Base-by-base conservation (phyloP, 306 rosid species). In the Coriaria nepalensis region DNA sequence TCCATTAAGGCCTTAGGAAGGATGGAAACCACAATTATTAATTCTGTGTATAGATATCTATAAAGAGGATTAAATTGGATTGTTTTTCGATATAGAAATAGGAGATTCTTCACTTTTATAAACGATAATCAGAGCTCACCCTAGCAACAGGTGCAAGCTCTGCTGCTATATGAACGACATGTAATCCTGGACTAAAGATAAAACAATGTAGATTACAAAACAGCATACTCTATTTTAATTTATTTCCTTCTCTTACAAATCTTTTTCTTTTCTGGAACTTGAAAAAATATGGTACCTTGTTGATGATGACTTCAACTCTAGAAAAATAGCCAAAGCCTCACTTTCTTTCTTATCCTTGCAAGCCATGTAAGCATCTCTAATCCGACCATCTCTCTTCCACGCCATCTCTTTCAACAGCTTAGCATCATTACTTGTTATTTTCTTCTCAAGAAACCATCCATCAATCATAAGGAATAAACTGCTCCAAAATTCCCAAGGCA, bases 81-180 rank as follows among this genome's bases (percentile, higher is more conserved):
- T 20, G 29, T 20, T 20, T 20, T 20, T 20, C 3, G 2, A 20
- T 20, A 20, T 20, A 20, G 29, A 20, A 20, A 20, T 3, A 20
- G 29, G 29, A 20, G 29, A 20, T 20, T 1, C 29, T 20, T 20
- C 29, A 20, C 29, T 20, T 3, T 20, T 20, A 20, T 20, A 20
- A 20, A 20, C 29, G 3, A 20, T 20, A 3, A 20, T 20, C 29
- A 20, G 29, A 62, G 50, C 66, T 75, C 54, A 72, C 98, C 95
- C 85, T 90, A 65, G 98, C 98, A 35, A 90, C 93, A 20, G 98
- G 98, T 61, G 98, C 98, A 94, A 90, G 77, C 93, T 90, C 98
- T 56, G 92, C 98, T 40, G 98, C 98, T 63, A 90, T 71, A 57
- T 85, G 98, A 68, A 90, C 14, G 66, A 90, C 76, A 61, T 79